Evolutionary conservation across 139 green algal genomes (phyloP).

Genomic region (Picochlorum sp.): DNA sequence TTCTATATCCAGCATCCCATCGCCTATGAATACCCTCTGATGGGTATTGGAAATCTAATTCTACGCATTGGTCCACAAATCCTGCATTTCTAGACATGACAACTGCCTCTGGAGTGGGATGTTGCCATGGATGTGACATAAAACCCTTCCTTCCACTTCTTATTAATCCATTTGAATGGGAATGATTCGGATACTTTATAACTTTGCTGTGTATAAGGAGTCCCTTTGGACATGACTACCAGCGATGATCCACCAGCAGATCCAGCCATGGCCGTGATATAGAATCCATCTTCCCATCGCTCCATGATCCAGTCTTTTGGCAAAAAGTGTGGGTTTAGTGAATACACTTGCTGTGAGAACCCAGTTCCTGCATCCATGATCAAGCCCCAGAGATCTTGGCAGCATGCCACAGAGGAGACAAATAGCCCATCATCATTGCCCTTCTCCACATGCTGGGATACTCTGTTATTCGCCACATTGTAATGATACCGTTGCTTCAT

Average conservation of each 20-base stretch:
- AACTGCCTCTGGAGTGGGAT: conserved; percentile 82
- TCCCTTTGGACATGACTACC: conserved; percentile 94
- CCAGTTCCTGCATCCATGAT: conserved; percentile 95
- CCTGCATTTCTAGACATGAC: conserved; percentile 98
- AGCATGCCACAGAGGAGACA: conserved; percentile 92
- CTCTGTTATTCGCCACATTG: conserved; percentile 93
- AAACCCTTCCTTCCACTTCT: conserved; percentile 99
- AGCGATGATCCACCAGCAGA: conserved; percentile 60
- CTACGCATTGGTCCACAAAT: conserved; percentile 94
- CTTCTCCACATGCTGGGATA: conserved; percentile 94
- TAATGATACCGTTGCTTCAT: conserved; percentile 99
- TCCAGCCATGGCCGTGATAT: conserved; percentile 96
- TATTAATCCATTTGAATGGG: conserved; percentile 99
- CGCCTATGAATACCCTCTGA: conserved; percentile 93
- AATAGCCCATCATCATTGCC: conserved; percentile 97
- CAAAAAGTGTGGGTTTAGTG: conserved; percentile 81
- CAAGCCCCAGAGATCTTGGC: conserved; percentile 92
- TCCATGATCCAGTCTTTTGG: conserved; percentile 99
- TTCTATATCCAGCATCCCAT: conserved; percentile 94
- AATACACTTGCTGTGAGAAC: conserved; percentile 79
- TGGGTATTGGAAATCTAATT: conserved; percentile 99
- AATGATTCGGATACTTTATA: conserved; percentile 99
- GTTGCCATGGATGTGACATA: conserved; percentile 98
- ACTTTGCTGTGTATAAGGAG: conserved; percentile 96
- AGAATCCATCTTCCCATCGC: conserved; percentile 99